These are phyloP conservation scores for Dendrobium huoshanense DNA, from an alignment of 106 monocot species.

Conservation along the genomic window DNA sequence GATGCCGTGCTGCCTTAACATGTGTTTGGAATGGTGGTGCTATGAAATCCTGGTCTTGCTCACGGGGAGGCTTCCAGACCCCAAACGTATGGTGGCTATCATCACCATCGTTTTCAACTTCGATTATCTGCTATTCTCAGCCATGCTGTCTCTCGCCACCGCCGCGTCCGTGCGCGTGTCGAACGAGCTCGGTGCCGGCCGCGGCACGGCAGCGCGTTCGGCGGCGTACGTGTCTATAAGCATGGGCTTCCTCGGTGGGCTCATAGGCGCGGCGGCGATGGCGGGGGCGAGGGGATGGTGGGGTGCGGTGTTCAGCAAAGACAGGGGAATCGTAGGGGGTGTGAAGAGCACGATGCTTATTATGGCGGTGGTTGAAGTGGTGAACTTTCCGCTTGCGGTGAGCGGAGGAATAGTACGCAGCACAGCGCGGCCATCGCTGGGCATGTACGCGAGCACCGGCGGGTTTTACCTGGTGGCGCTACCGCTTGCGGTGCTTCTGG, in stretches of 20 bases:
- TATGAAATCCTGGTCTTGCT: constrained; percentile 61
- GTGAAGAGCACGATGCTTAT: constrained; percentile 48
- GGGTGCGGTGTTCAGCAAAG: constrained; percentile 40
- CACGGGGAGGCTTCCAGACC: constrained; percentile 41
- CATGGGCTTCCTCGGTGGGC: constrained; percentile 13
- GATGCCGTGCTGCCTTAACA: constrained; percentile 43
- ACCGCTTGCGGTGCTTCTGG: constrained; percentile 34
- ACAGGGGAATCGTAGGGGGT: constrained; percentile 16
- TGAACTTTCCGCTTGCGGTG: constrained; percentile 52
- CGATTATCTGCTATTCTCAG: constrained; percentile 58
- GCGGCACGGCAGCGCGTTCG: constrained; percentile 1
- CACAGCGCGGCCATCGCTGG: constrained; percentile 52
- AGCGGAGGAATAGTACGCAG: constrained; percentile 55
- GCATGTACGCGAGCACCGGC: constrained; percentile 49
- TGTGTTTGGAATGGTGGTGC: constrained; percentile 89
- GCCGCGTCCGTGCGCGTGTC: constrained; percentile 50
- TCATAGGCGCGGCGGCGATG: constrained; percentile 28
- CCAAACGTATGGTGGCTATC: constrained; percentile 23
- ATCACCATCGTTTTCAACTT: constrained; percentile 59
- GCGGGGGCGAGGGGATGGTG: constrained; percentile 20
- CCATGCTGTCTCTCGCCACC: constrained; percentile 48
- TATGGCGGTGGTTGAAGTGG: constrained; percentile 51
- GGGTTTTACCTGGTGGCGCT: constrained; percentile 72
- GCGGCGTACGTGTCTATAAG: constrained; percentile 33
- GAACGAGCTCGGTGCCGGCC: constrained; percentile 58